Evolutionary conservation across 768 basidiomycete genomes (phyloP), one percentile per base, ranked within the genome.

Genomic region (Agaricus subrufescens): DNA sequence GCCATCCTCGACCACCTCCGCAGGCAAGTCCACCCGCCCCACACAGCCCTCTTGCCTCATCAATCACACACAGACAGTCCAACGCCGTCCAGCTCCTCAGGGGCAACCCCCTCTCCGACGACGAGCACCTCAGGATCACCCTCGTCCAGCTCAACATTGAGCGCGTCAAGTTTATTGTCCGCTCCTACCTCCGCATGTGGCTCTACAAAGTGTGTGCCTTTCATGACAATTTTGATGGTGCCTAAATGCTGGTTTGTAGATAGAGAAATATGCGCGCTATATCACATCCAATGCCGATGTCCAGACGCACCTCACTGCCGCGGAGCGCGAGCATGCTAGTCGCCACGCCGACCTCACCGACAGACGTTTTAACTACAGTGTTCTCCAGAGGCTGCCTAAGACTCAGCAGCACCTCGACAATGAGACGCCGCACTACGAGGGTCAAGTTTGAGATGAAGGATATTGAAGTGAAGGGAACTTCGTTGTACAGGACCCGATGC

Each of bases 91-190:
- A 83, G 65, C 73, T 81, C 47, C 71, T 97, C 30, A 80, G 90
- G 3, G 83, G 83, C 26, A 91, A 96, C 67, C 89, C 91, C 38
- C 87, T 91, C 2, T 91, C 88, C 1, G 93, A 96, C 64, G 93
- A 96, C 59, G 94, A 98, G 60, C 94, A 98, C 64, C 89, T 94
- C 58, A 78, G 92, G 61, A 90, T 96, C 34, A 87, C 93, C 77
- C 86, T 98, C 52, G 94, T 91, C 0, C 92, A 95, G 71, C 95
- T 92, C 0, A 95, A 98, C 70, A 83, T 96, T 62, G 94, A 98
- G 67, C 84, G 95, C 42, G 91, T 93, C 63, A 95, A 94, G 70
- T 98, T 94, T 65, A 82, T 96, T 53, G 84, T 97, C 26, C 75
- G 94, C 56, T 91, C 92, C 1, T 98, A 96, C 67, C 80, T 96